These are phyloP conservation scores for Fusarium marasasianum DNA, from an alignment of 2,329 filamentous ascomycete species.

Conservation along the genomic window DNA sequence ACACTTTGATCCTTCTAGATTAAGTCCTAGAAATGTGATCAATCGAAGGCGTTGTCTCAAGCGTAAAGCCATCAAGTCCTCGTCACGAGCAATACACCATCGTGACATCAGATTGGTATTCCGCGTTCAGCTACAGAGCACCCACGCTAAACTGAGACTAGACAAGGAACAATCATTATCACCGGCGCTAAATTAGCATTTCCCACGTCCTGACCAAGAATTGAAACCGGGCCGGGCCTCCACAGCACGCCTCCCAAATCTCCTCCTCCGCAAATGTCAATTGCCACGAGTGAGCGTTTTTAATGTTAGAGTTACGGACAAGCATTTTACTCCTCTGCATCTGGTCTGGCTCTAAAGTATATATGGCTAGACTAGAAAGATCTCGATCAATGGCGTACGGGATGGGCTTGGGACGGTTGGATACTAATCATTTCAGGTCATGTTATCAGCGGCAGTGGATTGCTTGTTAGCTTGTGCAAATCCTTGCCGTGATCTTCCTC, in stretches of 20 bases:
- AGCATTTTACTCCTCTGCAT: constrained; percentile 4
- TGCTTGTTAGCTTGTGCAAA: not conserved
- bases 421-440: not conserved
- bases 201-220: not conserved
- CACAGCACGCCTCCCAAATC: not conserved
- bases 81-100: not conserved
- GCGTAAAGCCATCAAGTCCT: not conserved
- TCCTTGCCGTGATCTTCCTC: constrained; percentile 14
- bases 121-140: not conserved
- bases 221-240: constrained; percentile 11
- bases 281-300: not conserved
- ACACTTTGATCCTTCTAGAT: not conserved
- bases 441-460: not conserved
- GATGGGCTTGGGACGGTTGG: not conserved
- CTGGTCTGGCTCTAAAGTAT: not conserved
- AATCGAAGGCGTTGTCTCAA: not conserved
- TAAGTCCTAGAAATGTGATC: not conserved
- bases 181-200: constrained; percentile 1
- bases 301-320: constrained; percentile 6
- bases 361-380: not conserved
- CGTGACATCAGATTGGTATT: not conserved
- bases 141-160: not conserved
- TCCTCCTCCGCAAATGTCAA: not conserved
- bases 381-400: constrained; percentile 1
- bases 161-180: not conserved